phyloP scores from a whole-genome alignment of 1,284 basidiomycete genomes.

The Pyrrhoderma noxium region DNA sequence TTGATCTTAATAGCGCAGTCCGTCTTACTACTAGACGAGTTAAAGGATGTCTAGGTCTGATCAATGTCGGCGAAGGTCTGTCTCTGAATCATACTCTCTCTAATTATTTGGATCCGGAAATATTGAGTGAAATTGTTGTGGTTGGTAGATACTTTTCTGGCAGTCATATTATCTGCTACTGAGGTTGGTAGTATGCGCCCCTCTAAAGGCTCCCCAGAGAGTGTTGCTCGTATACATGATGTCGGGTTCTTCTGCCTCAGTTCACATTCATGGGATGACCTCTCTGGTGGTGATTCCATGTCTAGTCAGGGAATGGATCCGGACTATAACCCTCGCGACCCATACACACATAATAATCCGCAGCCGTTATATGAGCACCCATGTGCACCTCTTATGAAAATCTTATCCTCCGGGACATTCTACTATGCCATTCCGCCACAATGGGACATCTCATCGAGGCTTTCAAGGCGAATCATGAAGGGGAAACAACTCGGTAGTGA shows the following conservation, averaged over 20 bases:
- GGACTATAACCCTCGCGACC: slow-evolving; percentile 44
- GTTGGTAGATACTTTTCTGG: slow-evolving; percentile 72
- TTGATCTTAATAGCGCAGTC: slow-evolving; percentile 58
- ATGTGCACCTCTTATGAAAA: slow-evolving; percentile 84
- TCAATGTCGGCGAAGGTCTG: slow-evolving; percentile 61
- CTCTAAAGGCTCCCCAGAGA: slow-evolving; percentile 48
- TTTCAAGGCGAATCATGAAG: slow-evolving; percentile 59
- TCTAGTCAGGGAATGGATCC: slow-evolving; percentile 30
- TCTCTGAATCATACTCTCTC: slow-evolving; percentile 12
- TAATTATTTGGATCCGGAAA: not conserved
- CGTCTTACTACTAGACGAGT: slow-evolving; percentile 59
- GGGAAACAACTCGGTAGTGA: slow-evolving; percentile 44
- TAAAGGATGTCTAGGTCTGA: slow-evolving; percentile 78
- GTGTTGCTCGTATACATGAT: slow-evolving; percentile 68
- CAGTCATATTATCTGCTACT: slow-evolving; percentile 67
- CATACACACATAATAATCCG: slow-evolving; percentile 36
- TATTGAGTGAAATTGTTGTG: not conserved
- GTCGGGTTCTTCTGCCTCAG: slow-evolving; percentile 71
- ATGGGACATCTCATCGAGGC: slow-evolving; percentile 85
- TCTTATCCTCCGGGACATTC: slow-evolving; percentile 87
- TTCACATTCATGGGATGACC: slow-evolving; percentile 64
- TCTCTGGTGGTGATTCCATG: slow-evolving; percentile 26
- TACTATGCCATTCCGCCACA: slow-evolving; percentile 80
- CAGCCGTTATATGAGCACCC: slow-evolving; percentile 73
- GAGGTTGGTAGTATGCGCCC: slow-evolving; percentile 74